Evolutionary conservation across 164 flowering plant genomes (phyloP).

Genomic region (Kalanchoe fedtschenkoi): DNA sequence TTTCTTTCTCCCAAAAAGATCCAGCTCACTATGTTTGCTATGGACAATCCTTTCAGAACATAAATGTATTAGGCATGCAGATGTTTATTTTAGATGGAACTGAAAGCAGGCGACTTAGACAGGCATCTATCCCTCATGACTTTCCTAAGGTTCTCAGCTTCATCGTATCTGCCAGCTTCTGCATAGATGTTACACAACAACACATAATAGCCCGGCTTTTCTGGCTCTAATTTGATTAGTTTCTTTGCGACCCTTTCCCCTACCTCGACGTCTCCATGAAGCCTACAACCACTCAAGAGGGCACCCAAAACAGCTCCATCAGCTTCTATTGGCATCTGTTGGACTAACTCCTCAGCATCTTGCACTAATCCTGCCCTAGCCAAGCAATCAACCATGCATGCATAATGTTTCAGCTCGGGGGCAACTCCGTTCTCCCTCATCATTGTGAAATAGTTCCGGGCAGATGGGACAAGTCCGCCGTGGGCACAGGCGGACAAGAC

Average conservation of each 20-base stretch:
- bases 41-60: no score
- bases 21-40: no score
- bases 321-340: conserved; percentile 8
- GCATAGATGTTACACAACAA: conserved; percentile 19
- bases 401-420: conserved; percentile 24
- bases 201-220: conserved; percentile 21
- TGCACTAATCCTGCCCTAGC: conserved; percentile 16
- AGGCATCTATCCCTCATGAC: conserved; percentile 19
- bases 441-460: conserved; percentile 14
- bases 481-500: conserved; percentile 26
- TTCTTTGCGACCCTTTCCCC: conserved; percentile 13
- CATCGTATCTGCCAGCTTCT: conserved; percentile 18
- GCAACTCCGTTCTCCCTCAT: conserved; percentile 18
- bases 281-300: conserved; percentile 21
- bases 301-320: conserved; percentile 26
- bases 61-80: no score
- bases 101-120: conserved; percentile 21
- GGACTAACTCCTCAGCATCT: conserved; percentile 19
- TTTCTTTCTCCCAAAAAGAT: no score
- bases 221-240: conserved; percentile 19
- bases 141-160: conserved; percentile 16
- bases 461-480: conserved; percentile 20
- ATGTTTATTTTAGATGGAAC: conserved; percentile 4
- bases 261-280: conserved; percentile 22
- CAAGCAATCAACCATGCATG: conserved; percentile 27